Percentiles rank a stretch among this genome's conserved stretches.
Evolutionary conservation across 2,329 filamentous ascomycete species (phyloP).

Genomic region (Triangularia setosa): DNA sequence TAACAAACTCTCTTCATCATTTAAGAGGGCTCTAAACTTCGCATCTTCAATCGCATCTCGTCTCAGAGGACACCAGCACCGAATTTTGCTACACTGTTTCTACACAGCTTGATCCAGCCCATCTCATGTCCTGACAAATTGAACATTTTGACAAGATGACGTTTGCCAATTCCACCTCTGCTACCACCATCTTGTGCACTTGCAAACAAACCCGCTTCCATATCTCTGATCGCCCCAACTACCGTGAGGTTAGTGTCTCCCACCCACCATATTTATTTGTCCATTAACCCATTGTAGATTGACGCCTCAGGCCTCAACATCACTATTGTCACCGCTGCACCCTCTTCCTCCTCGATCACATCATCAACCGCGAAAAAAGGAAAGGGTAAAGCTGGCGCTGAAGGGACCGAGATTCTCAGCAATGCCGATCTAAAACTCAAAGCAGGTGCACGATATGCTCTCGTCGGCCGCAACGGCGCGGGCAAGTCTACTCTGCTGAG

Average conservation of each 20-base stretch:
- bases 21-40: not conserved
- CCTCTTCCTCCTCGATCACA: not conserved
- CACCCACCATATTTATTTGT: not conserved
- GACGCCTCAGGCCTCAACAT: conserved; percentile 72
- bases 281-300: conserved; percentile 42
- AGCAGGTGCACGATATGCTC: conserved; percentile 68
- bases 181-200: conserved; percentile 55
- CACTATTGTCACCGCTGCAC: conserved; percentile 47
- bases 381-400: conserved; percentile 46
- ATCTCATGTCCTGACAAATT: not conserved
- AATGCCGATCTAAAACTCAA: conserved; percentile 70
- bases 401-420: conserved; percentile 62
- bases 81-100: not conserved
- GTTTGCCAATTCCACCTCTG: conserved; percentile 45
- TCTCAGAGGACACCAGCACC: not conserved
- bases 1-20: not conserved
- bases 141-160: conserved; percentile 19
- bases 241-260: conserved; percentile 39
- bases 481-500: conserved; percentile 79
- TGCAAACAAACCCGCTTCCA: conserved; percentile 67
- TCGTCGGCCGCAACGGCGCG: conserved; percentile 76
- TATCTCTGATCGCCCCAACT: conserved; percentile 48
- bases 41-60: not conserved
- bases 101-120: not conserved
- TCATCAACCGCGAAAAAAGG: conserved; percentile 31